These are phyloP conservation scores for Amaranthus tricolor DNA, from an alignment of 179 eudicot species.

Conservation along the genomic window DNA sequence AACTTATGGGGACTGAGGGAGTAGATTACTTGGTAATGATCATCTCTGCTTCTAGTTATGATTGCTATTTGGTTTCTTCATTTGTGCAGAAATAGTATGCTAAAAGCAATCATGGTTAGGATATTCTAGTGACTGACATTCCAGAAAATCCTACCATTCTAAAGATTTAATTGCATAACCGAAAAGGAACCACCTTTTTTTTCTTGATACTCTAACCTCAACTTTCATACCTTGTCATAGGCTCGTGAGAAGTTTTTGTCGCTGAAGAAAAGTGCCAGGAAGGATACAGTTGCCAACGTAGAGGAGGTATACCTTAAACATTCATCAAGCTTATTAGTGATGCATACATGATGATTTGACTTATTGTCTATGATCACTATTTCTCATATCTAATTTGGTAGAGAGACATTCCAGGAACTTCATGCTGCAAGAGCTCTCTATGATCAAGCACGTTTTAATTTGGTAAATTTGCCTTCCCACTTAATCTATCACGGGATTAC, in stretches of 20 bases:
- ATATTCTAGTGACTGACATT: not conserved
- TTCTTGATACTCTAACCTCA: constrained; percentile 7
- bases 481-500: constrained; percentile 7
- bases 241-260: constrained; percentile 81
- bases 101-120: not conserved
- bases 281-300: constrained; percentile 59
- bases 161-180: not conserved
- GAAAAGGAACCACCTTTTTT: not conserved
- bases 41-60: not conserved
- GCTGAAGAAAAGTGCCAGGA: constrained; percentile 67
- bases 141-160: not conserved
- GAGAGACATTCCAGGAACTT: constrained; percentile 87
- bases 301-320: constrained; percentile 62
- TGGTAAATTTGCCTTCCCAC: constrained; percentile 41
- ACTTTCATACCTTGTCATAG: constrained; percentile 36
- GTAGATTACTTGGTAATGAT: not conserved
- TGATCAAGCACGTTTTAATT: constrained; percentile 84
- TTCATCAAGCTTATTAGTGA: constrained; percentile 3
- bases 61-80: no score
- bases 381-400: constrained; percentile 61
- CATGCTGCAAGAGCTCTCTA: constrained; percentile 67
- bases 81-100: not conserved
- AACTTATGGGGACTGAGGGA: no score
- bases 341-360: constrained; percentile 14
- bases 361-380: constrained; percentile 39